Percentiles rank a stretch among this genome's conserved stretches.
Evolutionary conservation across 441 rosid genomes (phyloP).

Genomic region (Dalechampia spathulata): DNA sequence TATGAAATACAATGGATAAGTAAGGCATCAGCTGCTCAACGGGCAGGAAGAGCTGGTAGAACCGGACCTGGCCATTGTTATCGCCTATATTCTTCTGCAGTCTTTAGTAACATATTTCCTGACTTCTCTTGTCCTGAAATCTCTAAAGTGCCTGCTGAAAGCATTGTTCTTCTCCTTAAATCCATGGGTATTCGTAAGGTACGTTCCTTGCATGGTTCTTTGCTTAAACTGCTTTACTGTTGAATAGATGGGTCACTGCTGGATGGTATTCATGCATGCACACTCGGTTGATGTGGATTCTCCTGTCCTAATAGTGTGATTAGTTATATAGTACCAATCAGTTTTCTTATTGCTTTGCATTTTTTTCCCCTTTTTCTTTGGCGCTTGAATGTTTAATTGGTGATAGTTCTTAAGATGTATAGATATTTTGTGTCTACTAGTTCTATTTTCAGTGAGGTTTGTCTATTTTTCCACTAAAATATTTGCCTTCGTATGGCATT

Average conservation of each 20-base stretch:
- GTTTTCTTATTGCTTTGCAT: too few relatives aligned
- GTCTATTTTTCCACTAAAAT: neutral
- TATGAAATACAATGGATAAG: constrained; percentile 85
- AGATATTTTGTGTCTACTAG: neutral
- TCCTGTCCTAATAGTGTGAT: neutral
- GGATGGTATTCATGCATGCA: neutral
- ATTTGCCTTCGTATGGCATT: neutral
- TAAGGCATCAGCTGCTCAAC: constrained; percentile 89
- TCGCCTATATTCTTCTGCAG: constrained; percentile 81
- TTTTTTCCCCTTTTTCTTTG: too few relatives aligned
- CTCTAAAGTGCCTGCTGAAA: constrained; percentile 71
- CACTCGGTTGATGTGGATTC: neutral
- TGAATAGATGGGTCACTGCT: constrained; percentile 5
- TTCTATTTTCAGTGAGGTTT: neutral
- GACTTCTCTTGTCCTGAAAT: constrained; percentile 81
- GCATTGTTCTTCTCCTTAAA: constrained; percentile 82
- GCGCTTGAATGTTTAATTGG: too few relatives aligned
- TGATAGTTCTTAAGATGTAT: neutral
- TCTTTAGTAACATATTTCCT: constrained; percentile 54
- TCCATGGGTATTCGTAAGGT: constrained; percentile 82
- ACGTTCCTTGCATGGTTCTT: constrained; percentile 9
- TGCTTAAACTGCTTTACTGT: neutral
- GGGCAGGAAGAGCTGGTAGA: constrained; percentile 98
- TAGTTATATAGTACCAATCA: too few relatives aligned
- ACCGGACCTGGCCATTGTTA: constrained; percentile 97